A percentile compares a stretch with the other conserved stretches of the same genome.
Conservation (phyloP, 2,329 filamentous ascomycete genomes). For the Ophiostoma tasmaniense region DNA sequence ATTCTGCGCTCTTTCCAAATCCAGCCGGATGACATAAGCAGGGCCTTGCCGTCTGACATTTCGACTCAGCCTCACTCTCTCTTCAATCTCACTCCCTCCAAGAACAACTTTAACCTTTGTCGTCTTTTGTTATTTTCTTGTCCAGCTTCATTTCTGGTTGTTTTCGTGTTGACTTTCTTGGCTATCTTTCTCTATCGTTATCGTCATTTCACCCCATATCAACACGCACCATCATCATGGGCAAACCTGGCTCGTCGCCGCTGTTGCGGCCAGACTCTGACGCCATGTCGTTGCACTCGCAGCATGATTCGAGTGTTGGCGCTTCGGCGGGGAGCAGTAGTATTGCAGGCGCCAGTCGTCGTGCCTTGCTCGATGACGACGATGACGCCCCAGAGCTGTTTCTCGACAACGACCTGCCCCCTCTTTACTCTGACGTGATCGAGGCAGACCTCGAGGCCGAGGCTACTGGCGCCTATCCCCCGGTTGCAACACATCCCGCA, state of each 20-base stretch:
- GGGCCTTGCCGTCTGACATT: neutral
- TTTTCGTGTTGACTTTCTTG: neutral
- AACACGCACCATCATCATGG: constrained; percentile 10
- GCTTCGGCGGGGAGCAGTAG: neutral
- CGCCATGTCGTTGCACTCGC: constrained; percentile 26
- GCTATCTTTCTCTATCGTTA: too few species aligned
- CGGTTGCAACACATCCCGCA: constrained; percentile 26
- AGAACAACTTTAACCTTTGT: neutral
- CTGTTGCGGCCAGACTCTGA: constrained; percentile 21
- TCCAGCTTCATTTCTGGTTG: neutral
- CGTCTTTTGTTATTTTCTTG: neutral
- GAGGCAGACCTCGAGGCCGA: constrained; percentile 17
- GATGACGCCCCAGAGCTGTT: constrained; percentile 30
- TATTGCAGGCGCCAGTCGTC: neutral
- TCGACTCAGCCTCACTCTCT: neutral
- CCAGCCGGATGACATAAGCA: neutral
- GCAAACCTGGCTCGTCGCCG: constrained; percentile 13
- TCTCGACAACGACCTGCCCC: constrained; percentile 35
- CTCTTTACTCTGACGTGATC: constrained; percentile 36
- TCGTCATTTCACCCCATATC: too few species aligned
- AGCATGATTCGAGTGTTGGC: constrained; percentile 12
- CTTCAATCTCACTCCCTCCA: neutral
- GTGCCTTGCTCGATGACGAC: constrained; percentile 8
- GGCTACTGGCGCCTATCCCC: constrained; percentile 15
- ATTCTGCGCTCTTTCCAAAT: neutral